These are phyloP conservation scores for Xerocomus amazonicus DNA, from an alignment of 1,284 basidiomycete species.

Conservation along the genomic window DNA sequence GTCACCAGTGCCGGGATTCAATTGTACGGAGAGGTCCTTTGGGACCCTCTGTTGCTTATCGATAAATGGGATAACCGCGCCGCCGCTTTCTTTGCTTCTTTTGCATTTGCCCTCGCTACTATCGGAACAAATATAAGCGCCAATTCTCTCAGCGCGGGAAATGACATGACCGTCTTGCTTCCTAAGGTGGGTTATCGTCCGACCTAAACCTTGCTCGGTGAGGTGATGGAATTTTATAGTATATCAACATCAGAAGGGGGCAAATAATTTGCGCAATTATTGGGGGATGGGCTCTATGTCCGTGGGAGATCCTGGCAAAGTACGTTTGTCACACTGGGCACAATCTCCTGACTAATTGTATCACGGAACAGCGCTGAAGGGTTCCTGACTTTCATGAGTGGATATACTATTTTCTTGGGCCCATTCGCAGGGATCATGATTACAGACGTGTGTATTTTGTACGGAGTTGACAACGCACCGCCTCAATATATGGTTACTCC, in stretches of 20 bases:
- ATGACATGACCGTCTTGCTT: constrained; percentile 57
- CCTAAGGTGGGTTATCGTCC: constrained; percentile 30
- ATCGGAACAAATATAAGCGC: constrained; percentile 63
- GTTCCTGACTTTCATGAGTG: constrained; percentile 59
- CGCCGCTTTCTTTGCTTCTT: constrained; percentile 62
- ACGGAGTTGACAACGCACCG: not conserved
- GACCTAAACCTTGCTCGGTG: not conserved
- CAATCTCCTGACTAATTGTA: not conserved
- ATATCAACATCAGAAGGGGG: constrained; percentile 56
- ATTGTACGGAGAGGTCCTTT: constrained; percentile 51
- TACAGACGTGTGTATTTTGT: constrained; percentile 51
- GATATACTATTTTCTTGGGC: constrained; percentile 70
- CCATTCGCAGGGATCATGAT: constrained; percentile 75
- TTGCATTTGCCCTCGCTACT: constrained; percentile 57
- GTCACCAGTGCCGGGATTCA: constrained; percentile 48
- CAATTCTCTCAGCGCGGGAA: constrained; percentile 60
- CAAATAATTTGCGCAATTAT: constrained; percentile 62
- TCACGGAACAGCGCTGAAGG: constrained; percentile 38
- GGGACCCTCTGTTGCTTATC: constrained; percentile 48
- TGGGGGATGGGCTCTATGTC: constrained; percentile 53
- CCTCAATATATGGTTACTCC: not conserved
- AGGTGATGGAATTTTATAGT: constrained; percentile 12
- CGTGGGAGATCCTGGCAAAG: constrained; percentile 57
- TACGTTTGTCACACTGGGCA: constrained; percentile 12
- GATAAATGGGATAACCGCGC: constrained; percentile 62